phyloP scores from a whole-genome alignment of 2,329 filamentous ascomycete genomes.

The Fusarium ambrosium region DNA sequence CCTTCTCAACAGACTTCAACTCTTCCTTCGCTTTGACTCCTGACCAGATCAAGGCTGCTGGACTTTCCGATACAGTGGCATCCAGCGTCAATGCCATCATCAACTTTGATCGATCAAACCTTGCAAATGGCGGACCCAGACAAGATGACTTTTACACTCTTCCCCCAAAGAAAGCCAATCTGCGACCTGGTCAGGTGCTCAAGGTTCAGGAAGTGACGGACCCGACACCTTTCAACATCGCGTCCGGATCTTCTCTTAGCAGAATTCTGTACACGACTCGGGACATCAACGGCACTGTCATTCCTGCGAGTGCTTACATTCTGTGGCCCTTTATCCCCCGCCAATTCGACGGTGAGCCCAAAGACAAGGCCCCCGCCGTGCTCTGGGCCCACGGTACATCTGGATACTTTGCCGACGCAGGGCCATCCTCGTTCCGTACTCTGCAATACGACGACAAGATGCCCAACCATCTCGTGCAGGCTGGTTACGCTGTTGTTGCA shows the following conservation, averaged over 20 bases:
- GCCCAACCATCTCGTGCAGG: slow-evolving; percentile 54
- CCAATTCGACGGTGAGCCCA: not conserved
- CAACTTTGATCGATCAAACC: slow-evolving; percentile 27
- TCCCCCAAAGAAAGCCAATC: not conserved
- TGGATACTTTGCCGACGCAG: slow-evolving; percentile 53
- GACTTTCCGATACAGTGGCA: slow-evolving; percentile 4
- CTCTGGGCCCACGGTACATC: slow-evolving; percentile 61
- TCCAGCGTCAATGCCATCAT: slow-evolving; percentile 22
- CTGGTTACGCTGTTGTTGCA: slow-evolving; percentile 60
- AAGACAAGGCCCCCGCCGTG: slow-evolving; percentile 45
- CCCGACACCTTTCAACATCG: slow-evolving; percentile 5
- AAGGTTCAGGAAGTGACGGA: slow-evolving; percentile 35
- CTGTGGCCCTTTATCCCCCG: slow-evolving; percentile 28
- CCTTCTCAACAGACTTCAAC: slow-evolving; percentile 25
- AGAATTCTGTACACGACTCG: slow-evolving; percentile 26
- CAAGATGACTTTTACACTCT: slow-evolving; percentile 39
- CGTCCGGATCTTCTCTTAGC: slow-evolving; percentile 5
- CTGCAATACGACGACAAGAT: slow-evolving; percentile 57
- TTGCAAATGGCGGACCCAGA: slow-evolving; percentile 30
- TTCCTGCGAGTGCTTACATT: slow-evolving; percentile 23
- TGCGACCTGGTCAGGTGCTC: slow-evolving; percentile 19
- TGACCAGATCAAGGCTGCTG: slow-evolving; percentile 12
- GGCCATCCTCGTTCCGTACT: slow-evolving; percentile 55
- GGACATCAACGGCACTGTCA: slow-evolving; percentile 26
- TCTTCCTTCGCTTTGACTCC: slow-evolving; percentile 25